Conservation (phyloP, 805 yeast species). For the Isabelozyma pseudorhagii region DNA sequence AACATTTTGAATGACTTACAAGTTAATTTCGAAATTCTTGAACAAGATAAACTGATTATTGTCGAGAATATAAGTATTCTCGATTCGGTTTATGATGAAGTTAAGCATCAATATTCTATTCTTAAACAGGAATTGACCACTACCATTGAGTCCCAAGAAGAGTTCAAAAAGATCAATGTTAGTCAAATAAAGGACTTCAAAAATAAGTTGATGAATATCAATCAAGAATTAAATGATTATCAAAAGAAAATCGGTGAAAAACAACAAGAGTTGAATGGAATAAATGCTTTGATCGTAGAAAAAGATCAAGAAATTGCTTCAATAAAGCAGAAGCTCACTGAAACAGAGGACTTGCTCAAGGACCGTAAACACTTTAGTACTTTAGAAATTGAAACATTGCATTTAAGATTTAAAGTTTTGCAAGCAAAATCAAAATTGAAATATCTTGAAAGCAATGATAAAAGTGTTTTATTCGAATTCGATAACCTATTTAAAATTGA, state of each 20-base stretch:
- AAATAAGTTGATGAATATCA: constrained; percentile 11
- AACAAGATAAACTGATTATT: constrained; percentile 14
- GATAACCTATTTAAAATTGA: constrained; percentile 8
- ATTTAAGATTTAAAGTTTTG: constrained; percentile 18
- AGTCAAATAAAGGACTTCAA: constrained; percentile 3
- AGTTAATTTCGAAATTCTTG: constrained; percentile 14
- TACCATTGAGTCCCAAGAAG: constrained; percentile 8
- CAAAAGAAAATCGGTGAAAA: constrained; percentile 8
- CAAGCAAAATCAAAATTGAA: constrained; percentile 23
- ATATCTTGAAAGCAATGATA: constrained; percentile 9
- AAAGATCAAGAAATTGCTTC: constrained; percentile 5
- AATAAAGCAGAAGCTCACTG: constrained; percentile 8
- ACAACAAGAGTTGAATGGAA: constrained; percentile 3
- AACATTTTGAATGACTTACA: constrained; percentile 39
- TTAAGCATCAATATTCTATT: constrained; percentile 4
- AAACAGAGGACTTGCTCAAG: constrained; percentile 6
- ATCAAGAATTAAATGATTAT: constrained; percentile 9
- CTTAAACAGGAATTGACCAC: constrained; percentile 7
- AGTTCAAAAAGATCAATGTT: constrained; percentile 9
- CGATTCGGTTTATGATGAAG: constrained; percentile 7
- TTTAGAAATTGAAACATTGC: constrained; percentile 17
- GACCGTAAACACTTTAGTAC: constrained; percentile 14
- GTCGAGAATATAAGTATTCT: constrained; percentile 9
- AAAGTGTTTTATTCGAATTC: constrained; percentile 8
- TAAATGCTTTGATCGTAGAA: constrained; percentile 9